Evolutionary conservation across 1,284 basidiomycete species (phyloP).

Genomic region (Tremellales sp.): DNA sequence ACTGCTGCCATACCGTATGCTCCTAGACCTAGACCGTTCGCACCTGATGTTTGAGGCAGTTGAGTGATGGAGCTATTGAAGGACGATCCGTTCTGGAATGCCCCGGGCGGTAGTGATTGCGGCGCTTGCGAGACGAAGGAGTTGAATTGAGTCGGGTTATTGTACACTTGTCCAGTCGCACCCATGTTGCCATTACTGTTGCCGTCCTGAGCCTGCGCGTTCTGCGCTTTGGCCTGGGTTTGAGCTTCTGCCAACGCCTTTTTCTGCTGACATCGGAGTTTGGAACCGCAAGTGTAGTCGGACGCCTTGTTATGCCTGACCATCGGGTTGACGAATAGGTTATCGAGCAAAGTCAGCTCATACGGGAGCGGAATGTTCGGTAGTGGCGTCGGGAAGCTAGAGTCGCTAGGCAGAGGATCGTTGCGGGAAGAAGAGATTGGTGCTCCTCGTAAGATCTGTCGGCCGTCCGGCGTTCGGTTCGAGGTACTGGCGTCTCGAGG

Average conservation of each 20-base stretch:
- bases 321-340: slow-evolving; percentile 50
- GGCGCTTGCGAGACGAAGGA: slow-evolving; percentile 3
- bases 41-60: background rate
- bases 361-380: slow-evolving; percentile 44
- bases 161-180: slow-evolving; percentile 4
- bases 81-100: slow-evolving; percentile 30
- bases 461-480: slow-evolving; percentile 18
- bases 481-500: slow-evolving; percentile 11
- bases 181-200: slow-evolving; percentile 1
- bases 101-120: slow-evolving; percentile 26
- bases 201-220: background rate
- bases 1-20: slow-evolving; percentile 21
- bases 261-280: slow-evolving; percentile 15
- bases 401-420: slow-evolving; percentile 38
- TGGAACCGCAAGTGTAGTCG: slow-evolving; percentile 42
- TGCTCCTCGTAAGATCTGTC: slow-evolving; percentile 23
- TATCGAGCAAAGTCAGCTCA: slow-evolving; percentile 48
- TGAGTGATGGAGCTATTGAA: background rate
- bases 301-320: slow-evolving; percentile 46
- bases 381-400: slow-evolving; percentile 42
- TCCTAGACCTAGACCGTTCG: slow-evolving; percentile 4
- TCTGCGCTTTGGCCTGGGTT: background rate
- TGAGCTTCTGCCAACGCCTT: background rate
- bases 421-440: slow-evolving; percentile 43
- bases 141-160: background rate